Base-by-base conservation (phyloP, 371 early-diverging fungal genomes). In the Mucor racemosus region DNA sequence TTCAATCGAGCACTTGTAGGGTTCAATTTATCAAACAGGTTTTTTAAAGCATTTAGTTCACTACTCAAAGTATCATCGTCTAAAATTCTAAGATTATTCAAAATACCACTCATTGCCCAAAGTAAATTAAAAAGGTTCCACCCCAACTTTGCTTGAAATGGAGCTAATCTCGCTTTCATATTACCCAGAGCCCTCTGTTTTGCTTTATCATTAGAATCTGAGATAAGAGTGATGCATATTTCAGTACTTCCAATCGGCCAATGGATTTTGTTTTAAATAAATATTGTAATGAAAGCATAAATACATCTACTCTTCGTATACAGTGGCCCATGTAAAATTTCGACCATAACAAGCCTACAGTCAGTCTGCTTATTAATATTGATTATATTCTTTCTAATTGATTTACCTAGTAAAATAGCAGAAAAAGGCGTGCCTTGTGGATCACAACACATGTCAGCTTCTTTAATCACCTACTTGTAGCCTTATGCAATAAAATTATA, bases 231-330 rank as follows among this genome's bases (percentile, higher is more conserved):
- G 36, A 21, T 10, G 40, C 33, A n/a, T 54, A 31, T 35, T 60
- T 59, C 10, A 57, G 17, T 3, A 72, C 26, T 42, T 71, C 55
- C 7, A 46, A 44, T 19, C 54, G 58, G 4, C 75, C 73, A 19
- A 73, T 57, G 0, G 76, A 73, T n/a, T 50, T 26, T 8, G 78
- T 72, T 61, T 81, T 76, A 66, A 81, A 81, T 38, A 78, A 40
- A 36, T 76, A 75, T 6, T 69, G 70, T 17, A 78, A 56, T 6
- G 86, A 75, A 38, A 84, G 80, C 84, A 84, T 80, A 79, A 94
- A 97, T 4, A 95, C 96, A 40, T 93, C 85, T 1, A 69, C 70
- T 96, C 97, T 68, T 93, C 95, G 63, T 97, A 97, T 17, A 97
- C 81, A 4, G 94, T 91, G 5, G 94, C 93, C 41, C 90, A 88